Conservation (phyloP, 306 rosid genomes). For the Lathyrus tuberosus region DNA sequence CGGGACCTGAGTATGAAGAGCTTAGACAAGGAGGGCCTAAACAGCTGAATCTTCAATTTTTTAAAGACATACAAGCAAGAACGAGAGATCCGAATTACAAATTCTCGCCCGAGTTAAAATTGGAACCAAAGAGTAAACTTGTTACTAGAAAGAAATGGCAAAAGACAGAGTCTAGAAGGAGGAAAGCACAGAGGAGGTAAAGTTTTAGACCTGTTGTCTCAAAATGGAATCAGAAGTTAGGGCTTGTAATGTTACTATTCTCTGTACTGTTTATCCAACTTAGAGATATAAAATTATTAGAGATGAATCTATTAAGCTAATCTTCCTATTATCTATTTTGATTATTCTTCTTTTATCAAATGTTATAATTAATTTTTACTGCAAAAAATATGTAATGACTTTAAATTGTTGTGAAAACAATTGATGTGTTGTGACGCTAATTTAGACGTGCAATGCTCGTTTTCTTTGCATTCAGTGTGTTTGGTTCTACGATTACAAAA, state of each 20-base stretch:
- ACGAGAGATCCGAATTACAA: conserved; percentile 86
- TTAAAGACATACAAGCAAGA: conserved; percentile 79
- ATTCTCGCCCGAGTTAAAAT: conserved; percentile 73
- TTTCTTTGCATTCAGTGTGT: too few species aligned
- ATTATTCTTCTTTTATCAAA: too few species aligned
- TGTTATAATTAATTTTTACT: too few species aligned
- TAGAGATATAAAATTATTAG: not conserved
- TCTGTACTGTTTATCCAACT: conserved; percentile 27
- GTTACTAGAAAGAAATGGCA: conserved; percentile 80
- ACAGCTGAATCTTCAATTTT: conserved; percentile 71
- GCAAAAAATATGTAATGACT: too few species aligned
- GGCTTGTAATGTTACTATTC: conserved; percentile 21
- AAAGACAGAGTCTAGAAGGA: conserved; percentile 71
- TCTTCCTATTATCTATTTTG: too few species aligned
- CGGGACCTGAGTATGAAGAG: conserved; percentile 81
- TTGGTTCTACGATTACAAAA: too few species aligned
- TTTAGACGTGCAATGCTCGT: too few species aligned
- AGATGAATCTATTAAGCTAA: too few species aligned
- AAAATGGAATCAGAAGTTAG: not conserved
- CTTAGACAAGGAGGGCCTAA: conserved; percentile 83
- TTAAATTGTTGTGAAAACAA: too few species aligned
- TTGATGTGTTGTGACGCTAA: too few species aligned
- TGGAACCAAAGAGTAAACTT: conserved; percentile 80
- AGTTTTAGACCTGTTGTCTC: conserved; percentile 1
- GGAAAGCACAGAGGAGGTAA: conserved; percentile 67